Percentiles rank a stretch among this genome's conserved stretches.
Conservation (phyloP, 352 stramenopile genomes). For the Pythium insidiosum region DNA sequence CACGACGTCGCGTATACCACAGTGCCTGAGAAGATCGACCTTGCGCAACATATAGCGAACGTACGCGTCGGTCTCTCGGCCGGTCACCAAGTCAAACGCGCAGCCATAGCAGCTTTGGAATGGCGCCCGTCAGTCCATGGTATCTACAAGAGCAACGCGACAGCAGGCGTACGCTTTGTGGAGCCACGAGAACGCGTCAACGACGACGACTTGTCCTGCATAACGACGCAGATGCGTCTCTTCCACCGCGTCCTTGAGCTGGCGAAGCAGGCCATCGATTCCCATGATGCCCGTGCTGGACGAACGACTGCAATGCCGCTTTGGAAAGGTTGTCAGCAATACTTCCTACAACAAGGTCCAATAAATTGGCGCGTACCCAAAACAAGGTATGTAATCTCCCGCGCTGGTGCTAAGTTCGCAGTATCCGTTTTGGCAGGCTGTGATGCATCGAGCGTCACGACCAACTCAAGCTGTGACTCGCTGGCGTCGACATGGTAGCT, state of each 20-base stretch:
- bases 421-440: slow-evolving; percentile 1
- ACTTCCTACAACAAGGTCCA: no score
- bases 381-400: no score
- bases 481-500: not conserved
- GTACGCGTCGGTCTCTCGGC: slow-evolving; percentile 52
- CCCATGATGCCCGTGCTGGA: slow-evolving; percentile 24
- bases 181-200: slow-evolving; percentile 73
- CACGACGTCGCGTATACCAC: slow-evolving; percentile 41
- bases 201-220: slow-evolving; percentile 42
- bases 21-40: slow-evolving; percentile 48
- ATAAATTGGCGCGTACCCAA: no score
- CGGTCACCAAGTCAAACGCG: slow-evolving; percentile 63
- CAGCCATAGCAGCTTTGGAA: slow-evolving; percentile 80
- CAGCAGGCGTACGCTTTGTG: slow-evolving; percentile 59
- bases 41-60: slow-evolving; percentile 72
- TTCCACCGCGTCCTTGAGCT: slow-evolving; percentile 47
- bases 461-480: slow-evolving; percentile 7
- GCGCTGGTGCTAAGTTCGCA: no score
- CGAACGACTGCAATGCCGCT: not conserved
- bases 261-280: slow-evolving; percentile 54
- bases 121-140: no score
- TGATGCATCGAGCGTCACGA: not conserved
- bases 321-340: no score
- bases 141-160: not conserved
- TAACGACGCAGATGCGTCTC: slow-evolving; percentile 46